Conservation (phyloP, 2,329 filamentous ascomycete genomes). For the Colletotrichum zoysiae region DNA sequence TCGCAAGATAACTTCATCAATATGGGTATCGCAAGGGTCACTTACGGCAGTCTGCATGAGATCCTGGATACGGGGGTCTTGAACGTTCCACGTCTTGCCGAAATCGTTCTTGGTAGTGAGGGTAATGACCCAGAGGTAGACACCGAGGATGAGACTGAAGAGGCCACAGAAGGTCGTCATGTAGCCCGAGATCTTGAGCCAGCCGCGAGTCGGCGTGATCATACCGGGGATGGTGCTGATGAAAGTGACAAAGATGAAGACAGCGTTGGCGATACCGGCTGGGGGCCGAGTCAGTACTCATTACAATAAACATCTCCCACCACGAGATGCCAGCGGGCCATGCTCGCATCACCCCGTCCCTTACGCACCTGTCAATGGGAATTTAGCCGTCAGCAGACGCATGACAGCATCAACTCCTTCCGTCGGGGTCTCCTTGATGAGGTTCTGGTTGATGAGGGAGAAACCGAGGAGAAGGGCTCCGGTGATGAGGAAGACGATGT, state of each 20-base stretch:
- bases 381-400: constrained; percentile 65
- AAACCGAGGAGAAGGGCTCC: constrained; percentile 69
- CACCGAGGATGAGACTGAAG: constrained; percentile 75
- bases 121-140: constrained; percentile 80
- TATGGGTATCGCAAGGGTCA: constrained; percentile 21
- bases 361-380: constrained; percentile 62
- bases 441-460: constrained; percentile 64
- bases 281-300: constrained; percentile 37
- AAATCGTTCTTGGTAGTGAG: constrained; percentile 75
- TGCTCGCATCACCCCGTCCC: not conserved
- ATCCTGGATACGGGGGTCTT: constrained; percentile 70
- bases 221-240: constrained; percentile 78
- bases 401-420: constrained; percentile 63
- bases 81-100: constrained; percentile 68
- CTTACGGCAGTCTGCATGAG: constrained; percentile 78
- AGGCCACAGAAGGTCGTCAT: constrained; percentile 71
- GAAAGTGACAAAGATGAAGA: constrained; percentile 79
- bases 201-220: constrained; percentile 73
- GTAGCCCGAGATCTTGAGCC: constrained; percentile 78
- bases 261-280: constrained; percentile 79
- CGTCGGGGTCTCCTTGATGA: constrained; percentile 56
- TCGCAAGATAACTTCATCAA: constrained; percentile 29
- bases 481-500: constrained; percentile 65
- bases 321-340: not conserved
- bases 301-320: not conserved